Percentiles rank a stretch among this genome's conserved stretches.
phyloP scores from a whole-genome alignment of 257 asterid species.

The Lavandula angustifolia region DNA sequence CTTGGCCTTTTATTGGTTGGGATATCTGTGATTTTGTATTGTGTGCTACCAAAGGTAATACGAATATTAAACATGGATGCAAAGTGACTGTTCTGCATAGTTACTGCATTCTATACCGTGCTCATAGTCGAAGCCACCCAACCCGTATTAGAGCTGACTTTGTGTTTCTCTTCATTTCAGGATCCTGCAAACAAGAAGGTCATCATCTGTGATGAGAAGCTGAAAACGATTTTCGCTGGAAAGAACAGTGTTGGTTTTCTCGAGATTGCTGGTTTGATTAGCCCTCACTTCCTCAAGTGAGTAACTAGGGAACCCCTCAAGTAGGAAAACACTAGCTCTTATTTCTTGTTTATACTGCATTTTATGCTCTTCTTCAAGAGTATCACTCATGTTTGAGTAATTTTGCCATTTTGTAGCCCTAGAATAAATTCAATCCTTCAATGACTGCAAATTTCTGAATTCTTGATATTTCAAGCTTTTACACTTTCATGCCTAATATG shows the following conservation, averaged over 20 bases:
- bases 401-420: constrained; percentile 33
- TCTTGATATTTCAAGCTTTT: no score
- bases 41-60: not conserved
- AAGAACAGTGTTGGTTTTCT: constrained; percentile 86
- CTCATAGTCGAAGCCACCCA: no score
- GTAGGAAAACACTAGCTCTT: constrained; percentile 13
- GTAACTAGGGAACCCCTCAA: constrained; percentile 32
- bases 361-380: no score
- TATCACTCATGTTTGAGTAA: no score
- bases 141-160: no score
- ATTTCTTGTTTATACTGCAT: constrained; percentile 21
- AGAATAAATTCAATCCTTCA: no score
- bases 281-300: constrained; percentile 81
- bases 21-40: not conserved
- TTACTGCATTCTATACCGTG: not conserved
- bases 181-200: constrained; percentile 83
- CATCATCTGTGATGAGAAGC: constrained; percentile 83
- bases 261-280: constrained; percentile 88
- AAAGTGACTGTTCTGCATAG: no score
- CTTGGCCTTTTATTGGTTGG: not conserved
- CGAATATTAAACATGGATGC: no score
- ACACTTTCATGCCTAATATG: no score
- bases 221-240: constrained; percentile 75
- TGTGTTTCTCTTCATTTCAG: constrained; percentile 39
- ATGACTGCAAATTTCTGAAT: no score